A percentile compares a stretch with the other conserved stretches of the same genome.
These are phyloP conservation scores for Globisporangium echinulatum DNA, from an alignment of 352 stramenopile genomes.

Conservation along the genomic window DNA sequence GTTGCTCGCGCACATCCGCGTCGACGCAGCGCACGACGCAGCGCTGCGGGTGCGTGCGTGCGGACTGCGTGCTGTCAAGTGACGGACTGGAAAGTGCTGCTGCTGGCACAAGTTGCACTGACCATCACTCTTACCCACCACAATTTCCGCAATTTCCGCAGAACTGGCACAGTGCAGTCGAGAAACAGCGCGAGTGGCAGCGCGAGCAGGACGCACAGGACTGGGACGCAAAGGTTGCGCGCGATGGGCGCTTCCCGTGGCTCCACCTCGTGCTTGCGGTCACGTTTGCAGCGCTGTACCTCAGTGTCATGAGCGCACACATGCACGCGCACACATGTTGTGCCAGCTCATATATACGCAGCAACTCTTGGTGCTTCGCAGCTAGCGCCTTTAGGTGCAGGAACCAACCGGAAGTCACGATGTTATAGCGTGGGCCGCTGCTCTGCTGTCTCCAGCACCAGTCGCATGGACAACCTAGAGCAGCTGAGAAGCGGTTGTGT, in stretches of 20 bases:
- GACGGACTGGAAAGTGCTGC: too few species aligned
- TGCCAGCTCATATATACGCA: too few species aligned
- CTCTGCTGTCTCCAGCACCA: too few species aligned
- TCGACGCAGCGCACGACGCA: slow-evolving; percentile 18
- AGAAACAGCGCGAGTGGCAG: slow-evolving; percentile 13
- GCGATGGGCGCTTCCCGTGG: slow-evolving; percentile 37
- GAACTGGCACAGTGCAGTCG: slow-evolving; percentile 38
- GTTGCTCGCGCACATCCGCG: slow-evolving; percentile 29
- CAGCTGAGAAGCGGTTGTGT: too few species aligned
- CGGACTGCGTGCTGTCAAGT: too few species aligned
- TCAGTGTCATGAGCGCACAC: slow-evolving; percentile 36
- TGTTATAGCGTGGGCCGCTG: too few species aligned
- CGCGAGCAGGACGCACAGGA: slow-evolving; percentile 24
- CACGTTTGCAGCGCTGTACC: slow-evolving; percentile 50
- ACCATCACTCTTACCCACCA: too few species aligned
- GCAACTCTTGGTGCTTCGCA: too few species aligned
- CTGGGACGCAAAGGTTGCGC: slow-evolving; percentile 17
- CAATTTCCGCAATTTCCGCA: not conserved
- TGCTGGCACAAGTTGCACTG: too few species aligned
- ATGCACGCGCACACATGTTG: slow-evolving; percentile 38
- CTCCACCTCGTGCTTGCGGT: slow-evolving; percentile 36
- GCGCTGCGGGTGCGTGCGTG: slow-evolving; percentile 21
- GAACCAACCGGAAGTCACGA: too few species aligned
- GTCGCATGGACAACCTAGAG: too few species aligned
- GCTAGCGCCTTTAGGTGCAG: too few species aligned